Base-by-base conservation (phyloP, 768 basidiomycete species). In the Cystobasidium ongulense region DNA sequence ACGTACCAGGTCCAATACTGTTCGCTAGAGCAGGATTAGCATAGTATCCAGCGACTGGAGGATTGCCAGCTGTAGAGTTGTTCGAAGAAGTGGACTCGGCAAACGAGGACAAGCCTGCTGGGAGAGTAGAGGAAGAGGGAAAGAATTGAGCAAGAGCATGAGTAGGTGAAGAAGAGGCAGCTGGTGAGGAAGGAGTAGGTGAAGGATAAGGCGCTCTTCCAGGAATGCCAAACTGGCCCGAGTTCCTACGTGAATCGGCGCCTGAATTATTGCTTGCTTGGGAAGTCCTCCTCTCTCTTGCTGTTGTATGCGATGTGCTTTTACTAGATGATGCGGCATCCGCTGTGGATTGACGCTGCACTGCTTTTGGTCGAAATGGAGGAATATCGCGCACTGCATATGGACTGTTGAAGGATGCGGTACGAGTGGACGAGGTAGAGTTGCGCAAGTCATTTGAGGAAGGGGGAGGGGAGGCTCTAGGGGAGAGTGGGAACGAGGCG, bases 181-280 rank as follows among this genome's bases (percentile, higher is more conserved):
- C 68, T 33, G 68, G 68, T n/a, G 68, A 43, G 59, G 53, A 36
- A 38, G 68, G 68, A 71, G 68, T 29, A 36, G 68, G 53, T 21
- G 68, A 71, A 54, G 68, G 53, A 35, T 57, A 57, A 36, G 23
- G 27, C 25, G 25, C 29, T 59, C 57, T 59, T 2, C 46, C 46
- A 50, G 46, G 57, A 59, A 59, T 33, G 27, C 10, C 15, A 15
- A 25, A 50, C 31, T 67, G 65, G 11, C 43, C 65, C 17, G 39
- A 46, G 31, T 67, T 67, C 17, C 65, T 36, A 52, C 65, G 65
- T 29, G 65, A 67, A 52, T 67, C 50, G 10, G 38, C 17, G 38
- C 23, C 23, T 31, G 39, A 39, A 29, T 7, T 4, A 15, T 29
- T 29, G 33, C 57, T 59, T 2, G 27, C 57, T 59, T 59, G 57